Percentiles rank a stretch among this genome's conserved stretches.
phyloP scores from a whole-genome alignment of 257 asterid genomes.

The Hygrophila difformis region DNA sequence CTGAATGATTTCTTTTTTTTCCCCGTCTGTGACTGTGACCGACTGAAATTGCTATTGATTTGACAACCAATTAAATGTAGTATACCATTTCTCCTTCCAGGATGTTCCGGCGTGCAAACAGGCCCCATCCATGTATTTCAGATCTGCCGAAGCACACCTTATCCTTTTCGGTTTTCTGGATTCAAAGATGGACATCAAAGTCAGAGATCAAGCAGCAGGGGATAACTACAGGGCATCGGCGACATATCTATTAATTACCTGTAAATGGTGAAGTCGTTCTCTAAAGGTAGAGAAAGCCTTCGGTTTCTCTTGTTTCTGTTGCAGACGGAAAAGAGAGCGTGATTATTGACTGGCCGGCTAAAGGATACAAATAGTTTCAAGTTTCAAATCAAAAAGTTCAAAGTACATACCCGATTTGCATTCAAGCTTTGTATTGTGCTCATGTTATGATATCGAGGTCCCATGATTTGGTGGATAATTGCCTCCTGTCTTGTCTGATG shows the following conservation, averaged over 20 bases:
- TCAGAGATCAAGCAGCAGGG: neutral
- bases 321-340: no score
- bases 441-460: no score
- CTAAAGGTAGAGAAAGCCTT: no score
- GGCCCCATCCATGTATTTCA: constrained; percentile 97
- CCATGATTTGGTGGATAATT: no score
- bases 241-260: no score
- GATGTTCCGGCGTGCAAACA: constrained; percentile 79
- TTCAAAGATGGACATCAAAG: constrained; percentile 14
- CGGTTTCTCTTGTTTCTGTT: no score
- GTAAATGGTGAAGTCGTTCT: no score
- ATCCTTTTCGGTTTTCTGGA: constrained; percentile 85
- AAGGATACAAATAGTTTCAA: constrained; percentile 49
- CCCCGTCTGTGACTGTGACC: neutral
- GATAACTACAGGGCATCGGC: no score
- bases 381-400: constrained; percentile 32
- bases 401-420: neutral
- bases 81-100: constrained; percentile 89
- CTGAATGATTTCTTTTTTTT: neutral
- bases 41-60: neutral
- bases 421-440: constrained; percentile 32
- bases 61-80: constrained; percentile 3
- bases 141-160: constrained; percentile 96
- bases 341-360: no score
- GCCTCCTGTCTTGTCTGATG: no score